These are phyloP conservation scores for Rhynchosporium agropyri DNA, from an alignment of 2,329 filamentous ascomycete species.

Conservation along the genomic window DNA sequence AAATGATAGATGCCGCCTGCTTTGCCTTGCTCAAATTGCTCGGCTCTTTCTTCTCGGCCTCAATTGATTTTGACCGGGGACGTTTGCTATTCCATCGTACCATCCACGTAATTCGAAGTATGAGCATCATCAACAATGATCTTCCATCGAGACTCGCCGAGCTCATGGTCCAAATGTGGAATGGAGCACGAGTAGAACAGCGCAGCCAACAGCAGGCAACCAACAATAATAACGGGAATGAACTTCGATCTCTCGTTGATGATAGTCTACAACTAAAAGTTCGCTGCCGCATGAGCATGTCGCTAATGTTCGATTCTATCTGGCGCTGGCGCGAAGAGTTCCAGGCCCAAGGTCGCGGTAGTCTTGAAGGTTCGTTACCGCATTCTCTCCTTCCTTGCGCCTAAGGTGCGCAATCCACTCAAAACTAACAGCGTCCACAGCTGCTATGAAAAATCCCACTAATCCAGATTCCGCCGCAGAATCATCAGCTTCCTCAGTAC, in stretches of 20 bases:
- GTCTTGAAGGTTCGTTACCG: constrained; percentile 65
- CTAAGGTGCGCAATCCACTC: constrained; percentile 7
- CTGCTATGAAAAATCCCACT: constrained; percentile 82
- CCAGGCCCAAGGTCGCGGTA: constrained; percentile 69
- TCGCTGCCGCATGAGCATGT: constrained; percentile 83
- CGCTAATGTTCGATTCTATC: constrained; percentile 80
- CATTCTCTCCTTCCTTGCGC: constrained; percentile 16
- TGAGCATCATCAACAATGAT: constrained; percentile 77
- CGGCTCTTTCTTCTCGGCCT: constrained; percentile 72
- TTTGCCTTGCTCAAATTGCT: constrained; percentile 79
- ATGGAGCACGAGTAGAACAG: constrained; percentile 51
- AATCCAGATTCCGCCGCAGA: constrained; percentile 79
- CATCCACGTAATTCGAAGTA: constrained; percentile 69
- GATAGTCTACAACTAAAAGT: constrained; percentile 78
- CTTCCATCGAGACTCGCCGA: constrained; percentile 78
- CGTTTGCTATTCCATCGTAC: constrained; percentile 71
- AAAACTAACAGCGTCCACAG: constrained; percentile 42
- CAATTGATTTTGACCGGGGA: constrained; percentile 70
- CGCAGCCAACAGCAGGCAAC: constrained; percentile 47
- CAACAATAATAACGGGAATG: constrained; percentile 42
- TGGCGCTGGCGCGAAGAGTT: constrained; percentile 86
- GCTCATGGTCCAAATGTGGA: constrained; percentile 88
- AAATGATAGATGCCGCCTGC: constrained; percentile 81
- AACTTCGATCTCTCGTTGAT: constrained; percentile 50
- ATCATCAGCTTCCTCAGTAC: constrained; percentile 69